phyloP scores from a whole-genome alignment of 2,329 filamentous ascomycete genomes.

The Colletotrichum sp. region DNA sequence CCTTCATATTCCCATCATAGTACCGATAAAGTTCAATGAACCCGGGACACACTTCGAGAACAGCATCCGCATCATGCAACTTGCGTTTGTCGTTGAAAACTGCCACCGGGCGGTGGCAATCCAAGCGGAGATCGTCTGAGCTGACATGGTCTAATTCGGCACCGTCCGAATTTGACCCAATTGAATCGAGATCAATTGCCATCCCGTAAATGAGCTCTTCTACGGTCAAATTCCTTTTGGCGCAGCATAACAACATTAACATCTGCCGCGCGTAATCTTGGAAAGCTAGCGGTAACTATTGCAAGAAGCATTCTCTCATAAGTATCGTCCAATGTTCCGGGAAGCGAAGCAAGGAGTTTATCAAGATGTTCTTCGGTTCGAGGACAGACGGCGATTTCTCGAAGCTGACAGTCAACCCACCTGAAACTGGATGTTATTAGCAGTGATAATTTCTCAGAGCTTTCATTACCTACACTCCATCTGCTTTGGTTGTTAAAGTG shows the following conservation, averaged over 20 bases:
- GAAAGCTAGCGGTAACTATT: rapidly evolving
- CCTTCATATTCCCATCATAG: rapidly evolving
- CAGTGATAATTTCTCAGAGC: rapidly evolving
- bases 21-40: neutral
- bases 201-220: neutral
- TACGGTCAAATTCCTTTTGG: neutral
- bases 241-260: neutral
- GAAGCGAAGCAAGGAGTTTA: slow-evolving; percentile 27
- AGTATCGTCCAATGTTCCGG: slow-evolving; percentile 28
- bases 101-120: rapidly evolving
- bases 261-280: neutral
- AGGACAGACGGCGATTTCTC: slow-evolving; percentile 11
- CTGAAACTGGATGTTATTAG: slow-evolving; percentile 23
- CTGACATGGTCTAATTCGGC: rapidly evolving
- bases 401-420: slow-evolving; percentile 26
- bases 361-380: neutral
- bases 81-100: neutral
- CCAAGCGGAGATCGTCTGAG: neutral
- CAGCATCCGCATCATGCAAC: neutral
- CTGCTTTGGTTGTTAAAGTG: neutral
- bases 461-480: neutral
- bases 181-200: neutral
- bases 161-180: rapidly evolving
- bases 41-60: neutral
- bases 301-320: slow-evolving; percentile 21